Evolutionary conservation across 257 asterid genomes (phyloP).

Genomic region (Galeopsis tetrahit): DNA sequence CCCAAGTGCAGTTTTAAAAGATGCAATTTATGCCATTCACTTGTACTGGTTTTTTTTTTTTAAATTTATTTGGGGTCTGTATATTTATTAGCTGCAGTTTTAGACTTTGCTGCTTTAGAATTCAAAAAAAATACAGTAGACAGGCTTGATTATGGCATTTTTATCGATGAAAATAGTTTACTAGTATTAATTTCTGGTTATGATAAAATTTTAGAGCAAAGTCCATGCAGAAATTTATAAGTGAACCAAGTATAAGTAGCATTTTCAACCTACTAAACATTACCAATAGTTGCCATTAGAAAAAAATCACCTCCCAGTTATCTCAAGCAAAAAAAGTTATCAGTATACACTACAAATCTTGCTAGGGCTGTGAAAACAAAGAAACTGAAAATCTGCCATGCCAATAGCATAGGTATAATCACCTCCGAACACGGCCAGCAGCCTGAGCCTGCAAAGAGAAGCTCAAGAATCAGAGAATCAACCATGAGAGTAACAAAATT

Average conservation of each 20-base stretch:
- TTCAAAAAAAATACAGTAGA: background rate
- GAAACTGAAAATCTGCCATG: background rate
- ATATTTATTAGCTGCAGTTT: background rate
- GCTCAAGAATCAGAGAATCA: conserved; percentile 21
- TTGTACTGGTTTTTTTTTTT: no score
- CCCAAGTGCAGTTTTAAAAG: no score
- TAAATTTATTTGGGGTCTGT: background rate
- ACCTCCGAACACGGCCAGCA: conserved; percentile 89
- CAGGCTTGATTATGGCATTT: background rate
- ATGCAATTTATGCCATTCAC: no score
- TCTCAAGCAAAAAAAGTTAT: background rate
- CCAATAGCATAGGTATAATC: conserved; percentile 28
- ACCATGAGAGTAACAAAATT: background rate
- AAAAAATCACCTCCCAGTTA: background rate
- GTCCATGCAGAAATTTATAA: background rate
- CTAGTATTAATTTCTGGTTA: background rate
- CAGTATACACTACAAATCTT: background rate
- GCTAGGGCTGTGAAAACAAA: background rate
- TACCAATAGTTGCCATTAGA: background rate
- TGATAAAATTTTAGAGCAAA: background rate
- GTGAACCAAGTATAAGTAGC: background rate
- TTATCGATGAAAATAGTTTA: background rate
- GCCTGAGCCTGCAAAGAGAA: conserved; percentile 71
- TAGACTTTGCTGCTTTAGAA: background rate
- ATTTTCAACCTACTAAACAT: background rate